These are phyloP conservation scores for Dionaea muscipula DNA, from an alignment of 179 eudicot genomes.

Conservation along the genomic window DNA sequence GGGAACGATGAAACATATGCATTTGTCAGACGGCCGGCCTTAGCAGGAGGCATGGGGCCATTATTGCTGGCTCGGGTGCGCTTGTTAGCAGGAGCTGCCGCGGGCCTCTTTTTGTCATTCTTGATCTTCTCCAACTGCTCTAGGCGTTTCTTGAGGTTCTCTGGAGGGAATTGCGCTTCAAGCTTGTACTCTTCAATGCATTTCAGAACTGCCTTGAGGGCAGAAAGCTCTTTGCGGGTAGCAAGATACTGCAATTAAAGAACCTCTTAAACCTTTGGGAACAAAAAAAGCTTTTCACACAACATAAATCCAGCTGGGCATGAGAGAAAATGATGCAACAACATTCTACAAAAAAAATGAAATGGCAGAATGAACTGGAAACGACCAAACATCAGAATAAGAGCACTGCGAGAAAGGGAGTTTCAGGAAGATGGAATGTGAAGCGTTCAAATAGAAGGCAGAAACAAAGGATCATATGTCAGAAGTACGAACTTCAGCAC, in stretches of 20 bases:
- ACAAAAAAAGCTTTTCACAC: too few species aligned
- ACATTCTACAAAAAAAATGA: background rate
- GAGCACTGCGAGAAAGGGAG: background rate
- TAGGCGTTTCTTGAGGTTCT: slow-evolving; percentile 69
- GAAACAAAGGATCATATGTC: background rate
- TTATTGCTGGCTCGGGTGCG: slow-evolving; percentile 70
- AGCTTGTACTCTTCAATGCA: slow-evolving; percentile 98
- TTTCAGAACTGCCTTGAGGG: slow-evolving; percentile 78
- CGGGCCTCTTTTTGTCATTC: slow-evolving; percentile 62
- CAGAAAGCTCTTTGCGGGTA: slow-evolving; percentile 93
- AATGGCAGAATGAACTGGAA: background rate
- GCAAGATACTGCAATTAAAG: slow-evolving; percentile 55
- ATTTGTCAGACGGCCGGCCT: slow-evolving; percentile 88
- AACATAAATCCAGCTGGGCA: too few species aligned
- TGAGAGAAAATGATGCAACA: background rate
- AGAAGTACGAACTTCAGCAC: too few species aligned
- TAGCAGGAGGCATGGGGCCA: slow-evolving; percentile 98
- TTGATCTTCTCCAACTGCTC: slow-evolving; percentile 82
- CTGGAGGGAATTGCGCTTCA: slow-evolving; percentile 71
- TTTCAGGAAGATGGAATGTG: background rate
- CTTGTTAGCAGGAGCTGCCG: slow-evolving; percentile 70
- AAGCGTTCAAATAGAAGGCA: background rate
- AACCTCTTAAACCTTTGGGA: background rate
- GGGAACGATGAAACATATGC: slow-evolving; percentile 94
- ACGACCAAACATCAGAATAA: background rate